These are phyloP conservation scores for Fusarium sp. DNA, from an alignment of 2,329 filamentous ascomycete species.

Conservation along the genomic window DNA sequence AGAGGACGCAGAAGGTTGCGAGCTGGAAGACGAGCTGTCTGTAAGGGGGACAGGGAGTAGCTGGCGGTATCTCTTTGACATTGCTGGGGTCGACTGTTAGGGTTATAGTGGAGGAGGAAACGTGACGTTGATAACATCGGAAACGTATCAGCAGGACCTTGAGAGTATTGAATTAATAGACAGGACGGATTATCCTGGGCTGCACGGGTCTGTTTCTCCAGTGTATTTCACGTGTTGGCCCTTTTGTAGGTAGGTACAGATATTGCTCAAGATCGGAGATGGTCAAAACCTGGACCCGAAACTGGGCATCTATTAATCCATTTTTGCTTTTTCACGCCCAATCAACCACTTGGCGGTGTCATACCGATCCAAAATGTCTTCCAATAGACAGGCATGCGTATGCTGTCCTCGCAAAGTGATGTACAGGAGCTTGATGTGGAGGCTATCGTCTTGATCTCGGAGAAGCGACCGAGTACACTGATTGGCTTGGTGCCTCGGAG, in stretches of 20 bases:
- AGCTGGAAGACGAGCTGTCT: slow-evolving; percentile 5
- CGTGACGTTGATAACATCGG: not conserved
- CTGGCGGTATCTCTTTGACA: slow-evolving; percentile 34
- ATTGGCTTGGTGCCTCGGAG: not conserved
- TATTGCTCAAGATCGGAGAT: not conserved
- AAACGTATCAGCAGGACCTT: not conserved
- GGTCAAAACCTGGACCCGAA: not conserved
- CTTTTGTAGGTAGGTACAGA: not conserved
- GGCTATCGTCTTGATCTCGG: not conserved
- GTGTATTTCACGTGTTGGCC: slow-evolving; percentile 6
- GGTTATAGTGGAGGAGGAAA: not conserved
- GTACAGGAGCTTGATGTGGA: not conserved
- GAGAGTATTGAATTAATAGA: not conserved
- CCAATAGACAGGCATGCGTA: slow-evolving; percentile 1
- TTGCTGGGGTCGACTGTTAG: slow-evolving; percentile 1
- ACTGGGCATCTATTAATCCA: not conserved
- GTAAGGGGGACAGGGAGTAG: slow-evolving; percentile 13
- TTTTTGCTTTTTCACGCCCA: not conserved
- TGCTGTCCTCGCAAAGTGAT: not conserved
- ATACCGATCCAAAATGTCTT: not conserved
- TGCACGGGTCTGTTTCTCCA: not conserved
- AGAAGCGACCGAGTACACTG: not conserved
- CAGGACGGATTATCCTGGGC: not conserved
- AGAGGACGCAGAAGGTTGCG: slow-evolving; percentile 15
- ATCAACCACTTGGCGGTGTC: not conserved